A percentile compares a stretch with the other conserved stretches of the same genome.
Conservation (phyloP, 2,329 filamentous ascomycete species). For the Alternaria triticina region DNA sequence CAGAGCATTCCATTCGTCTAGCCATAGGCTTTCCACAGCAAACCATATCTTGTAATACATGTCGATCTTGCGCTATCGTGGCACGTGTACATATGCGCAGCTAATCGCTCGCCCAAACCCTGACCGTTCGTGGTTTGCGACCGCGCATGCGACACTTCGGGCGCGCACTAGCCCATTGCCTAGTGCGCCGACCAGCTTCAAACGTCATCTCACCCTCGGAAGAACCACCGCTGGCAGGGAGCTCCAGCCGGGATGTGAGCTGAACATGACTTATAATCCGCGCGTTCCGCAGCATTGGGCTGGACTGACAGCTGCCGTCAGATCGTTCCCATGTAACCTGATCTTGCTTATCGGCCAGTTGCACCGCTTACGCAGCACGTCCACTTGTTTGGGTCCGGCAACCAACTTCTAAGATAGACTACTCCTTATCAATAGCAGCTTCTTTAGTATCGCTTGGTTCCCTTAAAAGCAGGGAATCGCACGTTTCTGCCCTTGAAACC, state of each 20-base stretch:
- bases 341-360: slow-evolving; percentile 1
- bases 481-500: slow-evolving; percentile 5
- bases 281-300: slow-evolving; percentile 4
- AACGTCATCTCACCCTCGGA: slow-evolving; percentile 11
- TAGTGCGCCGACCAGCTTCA: slow-evolving; percentile 1
- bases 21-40: slow-evolving; percentile 15
- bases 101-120: slow-evolving; percentile 14
- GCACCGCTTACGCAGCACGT: background rate
- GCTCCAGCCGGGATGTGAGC: background rate
- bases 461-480: background rate
- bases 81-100: slow-evolving; percentile 14
- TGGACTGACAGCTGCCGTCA: slow-evolving; percentile 4
- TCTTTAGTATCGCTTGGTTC: background rate
- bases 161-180: background rate
- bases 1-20: slow-evolving; percentile 28
- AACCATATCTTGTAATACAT: slow-evolving; percentile 17
- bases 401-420: background rate
- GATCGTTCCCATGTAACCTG: background rate
- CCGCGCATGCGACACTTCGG: background rate
- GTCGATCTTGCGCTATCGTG: slow-evolving; percentile 9
- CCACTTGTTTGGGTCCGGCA: background rate
- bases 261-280: slow-evolving; percentile 9
- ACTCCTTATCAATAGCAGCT: slow-evolving; percentile 4
- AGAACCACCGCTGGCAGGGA: background rate
- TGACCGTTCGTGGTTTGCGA: background rate